Evolutionary conservation across 345 rosid genomes (phyloP), one percentile per base, ranked within the genome.

Genomic region (Garcia nutans): DNA sequence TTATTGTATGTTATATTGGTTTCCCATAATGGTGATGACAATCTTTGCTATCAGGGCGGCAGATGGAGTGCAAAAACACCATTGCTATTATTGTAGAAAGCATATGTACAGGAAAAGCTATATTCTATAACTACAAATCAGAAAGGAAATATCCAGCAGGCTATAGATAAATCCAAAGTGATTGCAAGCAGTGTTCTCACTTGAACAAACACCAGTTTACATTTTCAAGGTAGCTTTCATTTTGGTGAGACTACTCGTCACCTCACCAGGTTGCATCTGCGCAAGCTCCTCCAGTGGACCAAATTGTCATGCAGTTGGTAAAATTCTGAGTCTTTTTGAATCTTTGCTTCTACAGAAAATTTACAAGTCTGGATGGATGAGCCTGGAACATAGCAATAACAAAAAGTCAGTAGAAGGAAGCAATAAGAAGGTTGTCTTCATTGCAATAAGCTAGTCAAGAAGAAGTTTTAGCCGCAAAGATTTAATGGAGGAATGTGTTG

Each of bases 331-430:
- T 54, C 59, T 59, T 45, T 22, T 61, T 22, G 10, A 24, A 56
- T 64, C 65, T 71, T 54, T 41, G 73, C 47, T 65, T 77, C 79
- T 71, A 74, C 75, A 69, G 37, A 28, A 74, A 55, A 75, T 74
- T 76, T 76, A 73, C 84, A 71, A 15, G 71, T 70, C 81, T 15
- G 61, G 73, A 72, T 15, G 61, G 73, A 72, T 63, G 84, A 72
- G 84, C 84, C 87, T 86, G 72, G 13, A 22, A 65, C 26, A 22
- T 41, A 8, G 24, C 10, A 58, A 65, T 13, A 19, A 16, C 50
- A 8, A 10, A 42, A 12, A 57, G 42, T 64, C 23, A 57, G 15
- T 63, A 24, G 8, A 2, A n/a, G 56, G 24, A 6, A 42, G 31
- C 8, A 24, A 15, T 11, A 11, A 47, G 10, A 11, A 8, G 50